phyloP scores from a whole-genome alignment of 371 early-diverging fungal species.

The Dinochytrium kinnereticum region DNA sequence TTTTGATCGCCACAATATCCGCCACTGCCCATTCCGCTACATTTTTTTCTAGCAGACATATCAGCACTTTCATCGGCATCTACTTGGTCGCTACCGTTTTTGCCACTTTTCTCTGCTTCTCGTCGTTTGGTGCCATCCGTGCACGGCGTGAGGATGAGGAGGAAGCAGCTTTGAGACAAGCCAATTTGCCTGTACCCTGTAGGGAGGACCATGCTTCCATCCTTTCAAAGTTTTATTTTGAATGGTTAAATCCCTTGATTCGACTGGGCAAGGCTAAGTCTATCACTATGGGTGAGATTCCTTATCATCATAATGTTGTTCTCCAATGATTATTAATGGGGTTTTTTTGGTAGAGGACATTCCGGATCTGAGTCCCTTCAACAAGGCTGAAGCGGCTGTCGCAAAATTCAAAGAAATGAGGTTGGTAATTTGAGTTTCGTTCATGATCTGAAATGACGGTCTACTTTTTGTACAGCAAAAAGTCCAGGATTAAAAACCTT shows the following conservation, averaged over 20 bases:
- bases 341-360: constrained; percentile 50
- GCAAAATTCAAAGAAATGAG: constrained; percentile 5
- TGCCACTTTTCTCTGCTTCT: too few relatives aligned
- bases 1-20: too few relatives aligned
- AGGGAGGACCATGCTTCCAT: constrained; percentile 3
- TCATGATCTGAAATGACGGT: too few relatives aligned
- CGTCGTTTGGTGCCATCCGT: not conserved
- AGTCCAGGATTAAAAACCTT: not conserved
- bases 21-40: too few relatives aligned
- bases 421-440: not conserved
- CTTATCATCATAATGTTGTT: too few relatives aligned
- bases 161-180: not conserved
- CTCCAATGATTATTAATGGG: too few relatives aligned
- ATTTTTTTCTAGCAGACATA: too few relatives aligned
- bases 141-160: not conserved
- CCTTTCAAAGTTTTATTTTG: constrained; percentile 25
- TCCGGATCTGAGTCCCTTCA: constrained; percentile 27
- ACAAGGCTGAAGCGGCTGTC: constrained; percentile 27
- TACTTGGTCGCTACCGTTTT: too few relatives aligned
- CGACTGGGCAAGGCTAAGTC: constrained; percentile 60
- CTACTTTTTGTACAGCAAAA: constrained; percentile 1
- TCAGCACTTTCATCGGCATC: too few relatives aligned
- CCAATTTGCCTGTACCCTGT: not conserved
- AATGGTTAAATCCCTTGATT: constrained; percentile 36
- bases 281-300: constrained; percentile 47